Evolutionary conservation across 2,329 filamentous ascomycete genomes (phyloP).

Genomic region (Apiospora koreana): DNA sequence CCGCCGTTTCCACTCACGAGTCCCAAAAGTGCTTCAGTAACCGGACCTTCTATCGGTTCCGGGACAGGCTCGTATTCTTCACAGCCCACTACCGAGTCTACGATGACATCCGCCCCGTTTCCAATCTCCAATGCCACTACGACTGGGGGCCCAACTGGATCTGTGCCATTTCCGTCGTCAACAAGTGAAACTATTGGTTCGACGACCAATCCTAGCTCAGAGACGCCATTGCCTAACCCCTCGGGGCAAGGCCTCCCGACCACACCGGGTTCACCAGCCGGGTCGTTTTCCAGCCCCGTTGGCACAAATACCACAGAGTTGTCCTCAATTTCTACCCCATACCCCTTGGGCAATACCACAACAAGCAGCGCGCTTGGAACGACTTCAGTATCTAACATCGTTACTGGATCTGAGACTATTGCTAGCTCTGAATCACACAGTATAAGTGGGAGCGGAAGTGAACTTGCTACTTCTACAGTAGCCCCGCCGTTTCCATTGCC

Average conservation of each 20-base stretch:
- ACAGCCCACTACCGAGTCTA: not conserved
- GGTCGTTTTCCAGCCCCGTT: not conserved
- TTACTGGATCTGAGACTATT: not conserved
- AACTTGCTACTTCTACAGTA: slow-evolving; percentile 11
- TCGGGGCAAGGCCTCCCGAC: slow-evolving; percentile 7
- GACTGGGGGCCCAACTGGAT: not conserved
- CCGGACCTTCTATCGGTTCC: not conserved
- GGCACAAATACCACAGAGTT: not conserved
- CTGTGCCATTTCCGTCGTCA: not conserved
- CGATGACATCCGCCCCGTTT: not conserved
- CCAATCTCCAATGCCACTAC: slow-evolving; percentile 1
- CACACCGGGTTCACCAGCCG: not conserved
- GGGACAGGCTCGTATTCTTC: not conserved
- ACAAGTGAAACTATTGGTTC: not conserved
- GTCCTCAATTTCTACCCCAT: not conserved
- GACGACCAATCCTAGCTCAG: not conserved
- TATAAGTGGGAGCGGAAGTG: not conserved
- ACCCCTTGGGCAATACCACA: not conserved
- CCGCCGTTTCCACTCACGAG: slow-evolving; percentile 15
- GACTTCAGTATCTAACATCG: slow-evolving; percentile 1
- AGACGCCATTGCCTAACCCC: not conserved
- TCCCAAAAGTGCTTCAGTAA: slow-evolving; percentile 15
- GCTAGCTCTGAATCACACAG: not conserved
- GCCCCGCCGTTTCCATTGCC: slow-evolving; percentile 18
- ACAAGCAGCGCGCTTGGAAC: slow-evolving; percentile 3